Evolutionary conservation across 2,329 filamentous ascomycete species (phyloP).

Genomic region (Fonsecaea nubica): DNA sequence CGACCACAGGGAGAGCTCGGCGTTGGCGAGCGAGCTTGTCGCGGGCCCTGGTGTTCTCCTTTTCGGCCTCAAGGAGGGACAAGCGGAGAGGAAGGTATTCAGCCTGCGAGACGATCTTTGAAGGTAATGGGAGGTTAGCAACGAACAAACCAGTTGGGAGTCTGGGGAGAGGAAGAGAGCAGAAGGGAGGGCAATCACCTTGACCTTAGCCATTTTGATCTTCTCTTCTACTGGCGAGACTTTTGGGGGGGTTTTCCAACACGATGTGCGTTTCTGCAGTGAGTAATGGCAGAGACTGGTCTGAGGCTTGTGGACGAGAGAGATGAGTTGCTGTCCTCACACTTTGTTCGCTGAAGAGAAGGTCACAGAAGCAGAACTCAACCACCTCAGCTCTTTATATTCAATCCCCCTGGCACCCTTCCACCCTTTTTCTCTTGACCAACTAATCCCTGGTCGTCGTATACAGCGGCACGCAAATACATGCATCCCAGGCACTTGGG

Average conservation of each 20-base stretch:
- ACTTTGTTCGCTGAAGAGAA: neutral
- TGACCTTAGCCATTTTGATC: conserved; percentile 12
- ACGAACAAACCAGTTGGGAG: neutral
- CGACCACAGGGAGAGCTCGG: conserved; percentile 50
- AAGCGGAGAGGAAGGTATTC: conserved; percentile 34
- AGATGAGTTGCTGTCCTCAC: neutral
- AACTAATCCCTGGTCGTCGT: neutral
- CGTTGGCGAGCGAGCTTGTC: conserved; percentile 28
- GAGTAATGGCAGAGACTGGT: neutral
- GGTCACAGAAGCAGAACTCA: neutral
- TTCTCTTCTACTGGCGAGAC: neutral
- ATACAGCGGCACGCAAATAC: neutral
- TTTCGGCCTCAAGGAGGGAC: conserved; percentile 32
- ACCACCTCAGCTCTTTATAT: conserved; percentile 12
- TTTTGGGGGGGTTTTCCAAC: no score
- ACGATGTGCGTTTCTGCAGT: neutral
- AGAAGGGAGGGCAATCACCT: conserved; percentile 5
- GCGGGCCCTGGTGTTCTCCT: conserved; percentile 31
- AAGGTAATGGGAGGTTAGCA: neutral
- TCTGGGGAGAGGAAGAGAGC: neutral
- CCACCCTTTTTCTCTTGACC: neutral
- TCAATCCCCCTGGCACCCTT: neutral
- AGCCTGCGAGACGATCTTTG: conserved; percentile 12
- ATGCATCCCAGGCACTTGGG: neutral
- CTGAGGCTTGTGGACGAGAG: neutral